Evolutionary conservation across 2,329 filamentous ascomycete genomes (phyloP), one percentile per base, ranked within the genome.

Genomic region (Keithomyces neogunnii): DNA sequence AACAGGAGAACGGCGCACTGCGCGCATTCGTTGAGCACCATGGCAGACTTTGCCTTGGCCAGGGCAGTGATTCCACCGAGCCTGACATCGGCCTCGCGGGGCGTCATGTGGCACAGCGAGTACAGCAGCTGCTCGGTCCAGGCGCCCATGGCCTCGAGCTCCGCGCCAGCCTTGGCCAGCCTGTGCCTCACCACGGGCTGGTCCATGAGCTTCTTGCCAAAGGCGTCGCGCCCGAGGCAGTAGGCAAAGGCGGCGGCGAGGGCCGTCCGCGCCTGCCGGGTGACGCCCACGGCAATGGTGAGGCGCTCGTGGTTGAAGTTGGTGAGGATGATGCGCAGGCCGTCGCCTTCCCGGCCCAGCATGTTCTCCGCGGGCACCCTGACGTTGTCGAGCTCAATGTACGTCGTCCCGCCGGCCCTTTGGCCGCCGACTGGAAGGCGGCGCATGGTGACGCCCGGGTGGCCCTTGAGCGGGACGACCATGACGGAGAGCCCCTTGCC

Each of bases 381-480:
- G 3, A 82, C 78, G 51, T 81, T 67, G 47, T 82, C 77, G 32
- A 82, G 68, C 26, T 76, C 73, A 47, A 82, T 71, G 55, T 75
- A 81, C 0, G 76, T 78, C 4, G 77, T 71, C 62, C 81, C 81
- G 42, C 82, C 82, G 7, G 81, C 81, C 57, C 82, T 78, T 19
- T 85, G 81, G 3, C 84, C 84, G 29, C 77, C 81, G 62, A 86
- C 86, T 47, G 76, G 66, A 63, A 86, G 84, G 48, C 71, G 74
- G n/a, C 70, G 48, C 71, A 71, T 2, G 10, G 70, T 69, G 5
- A 83, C 66, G 26, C 81, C 81, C 2, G 70, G 65, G 0, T 67
- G 61, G 42, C 70, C 62, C 56, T 86, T 85, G 29, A 77, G 66
- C 0, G 80, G 74, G 26, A 84, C 79, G 3, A 85, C 75, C 1